Conservation (phyloP, 148 eudicot species). For the Beta vulgaris region DNA sequence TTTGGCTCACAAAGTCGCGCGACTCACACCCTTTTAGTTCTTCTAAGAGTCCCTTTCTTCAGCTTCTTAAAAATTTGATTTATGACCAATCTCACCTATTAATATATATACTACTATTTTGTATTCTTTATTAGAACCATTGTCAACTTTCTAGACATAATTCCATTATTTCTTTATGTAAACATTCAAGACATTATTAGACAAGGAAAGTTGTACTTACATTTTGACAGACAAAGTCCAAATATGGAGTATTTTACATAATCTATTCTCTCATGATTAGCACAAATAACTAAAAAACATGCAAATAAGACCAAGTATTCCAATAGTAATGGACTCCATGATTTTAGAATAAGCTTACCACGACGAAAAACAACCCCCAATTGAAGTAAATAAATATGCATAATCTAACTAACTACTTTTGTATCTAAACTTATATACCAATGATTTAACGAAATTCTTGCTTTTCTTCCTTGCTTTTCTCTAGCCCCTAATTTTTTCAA, state of each 20-base stretch:
- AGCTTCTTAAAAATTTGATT: too few relatives aligned
- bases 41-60: too few relatives aligned
- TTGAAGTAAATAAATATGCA: neutral
- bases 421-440: too few relatives aligned
- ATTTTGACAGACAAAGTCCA: slow-evolving; percentile 9
- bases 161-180: too few relatives aligned
- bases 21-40: too few relatives aligned
- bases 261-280: neutral
- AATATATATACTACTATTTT: too few relatives aligned
- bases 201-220: too few relatives aligned
- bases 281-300: neutral
- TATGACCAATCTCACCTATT: too few relatives aligned
- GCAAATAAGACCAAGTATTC: neutral
- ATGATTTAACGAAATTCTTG: slow-evolving; percentile 26
- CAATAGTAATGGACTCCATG: slow-evolving; percentile 23
- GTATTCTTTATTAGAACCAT: too few relatives aligned
- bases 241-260: neutral
- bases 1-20: too few relatives aligned
- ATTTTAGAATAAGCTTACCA: slow-evolving; percentile 4
- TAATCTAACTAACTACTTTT: slow-evolving; percentile 9
- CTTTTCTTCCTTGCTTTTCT: neutral
- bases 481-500: neutral
- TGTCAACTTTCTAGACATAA: neutral
- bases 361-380: slow-evolving; percentile 16
- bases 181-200: too few relatives aligned